Percentiles rank a stretch among this genome's conserved stretches.
These are phyloP conservation scores for Arxiozyma heterogenica DNA, from an alignment of 1,139 yeast genomes.

Conservation along the genomic window DNA sequence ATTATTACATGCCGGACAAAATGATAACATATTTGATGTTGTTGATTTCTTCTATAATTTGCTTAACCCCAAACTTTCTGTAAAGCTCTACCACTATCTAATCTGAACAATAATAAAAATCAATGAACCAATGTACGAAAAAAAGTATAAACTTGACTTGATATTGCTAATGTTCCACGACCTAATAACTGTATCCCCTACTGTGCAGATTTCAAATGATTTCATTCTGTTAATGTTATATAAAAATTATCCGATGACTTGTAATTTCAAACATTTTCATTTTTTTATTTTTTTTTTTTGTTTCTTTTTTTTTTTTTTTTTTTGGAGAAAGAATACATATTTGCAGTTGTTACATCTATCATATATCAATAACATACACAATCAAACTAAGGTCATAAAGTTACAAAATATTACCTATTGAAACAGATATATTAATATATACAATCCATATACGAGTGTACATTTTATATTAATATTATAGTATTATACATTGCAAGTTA, in stretches of 20 bases:
- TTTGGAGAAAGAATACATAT: too few species aligned
- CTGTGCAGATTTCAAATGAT: too few species aligned
- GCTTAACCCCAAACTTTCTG: not conserved
- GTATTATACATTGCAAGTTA: not conserved
- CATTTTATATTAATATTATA: too few species aligned
- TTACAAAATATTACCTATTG: not conserved
- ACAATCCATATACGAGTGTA: not conserved
- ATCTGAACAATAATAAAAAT: not conserved
- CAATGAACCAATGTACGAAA: too few species aligned
- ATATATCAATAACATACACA: too few species aligned
- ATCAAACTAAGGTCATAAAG: not conserved
- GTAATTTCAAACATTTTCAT: too few species aligned
- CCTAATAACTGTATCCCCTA: too few species aligned
- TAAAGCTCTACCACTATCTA: not conserved
- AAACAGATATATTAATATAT: not conserved
- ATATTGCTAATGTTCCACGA: not conserved
- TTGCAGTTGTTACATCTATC: too few species aligned
- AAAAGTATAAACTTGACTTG: not conserved
- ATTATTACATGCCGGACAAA: conserved; percentile 88
- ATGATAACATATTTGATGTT: conserved; percentile 56
- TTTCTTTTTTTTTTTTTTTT: too few species aligned
- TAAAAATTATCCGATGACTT: too few species aligned
- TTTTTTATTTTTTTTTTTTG: too few species aligned
- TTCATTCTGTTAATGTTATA: too few species aligned
- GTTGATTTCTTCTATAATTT: not conserved